A percentile compares a stretch with the other conserved stretches of the same genome.
Evolutionary conservation across 1,284 basidiomycete species (phyloP).

Genomic region (Ceratobasidium sp.): DNA sequence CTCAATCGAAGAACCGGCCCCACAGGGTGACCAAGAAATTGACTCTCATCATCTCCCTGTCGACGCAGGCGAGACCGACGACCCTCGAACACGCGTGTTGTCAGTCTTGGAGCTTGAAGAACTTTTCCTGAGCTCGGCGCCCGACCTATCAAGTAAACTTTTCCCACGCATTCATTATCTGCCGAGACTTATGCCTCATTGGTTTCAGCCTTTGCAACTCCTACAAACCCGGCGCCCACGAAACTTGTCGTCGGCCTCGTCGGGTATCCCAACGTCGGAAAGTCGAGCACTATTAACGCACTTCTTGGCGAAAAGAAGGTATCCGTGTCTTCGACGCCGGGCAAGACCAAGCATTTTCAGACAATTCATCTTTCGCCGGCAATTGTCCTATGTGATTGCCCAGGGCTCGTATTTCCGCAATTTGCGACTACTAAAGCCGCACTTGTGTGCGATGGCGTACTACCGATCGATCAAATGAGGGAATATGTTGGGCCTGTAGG

Average conservation of each 20-base stretch:
- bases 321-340: conserved; percentile 96
- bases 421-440: conserved; percentile 97
- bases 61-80: conserved; percentile 66
- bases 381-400: conserved; percentile 97
- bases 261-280: conserved; percentile 73
- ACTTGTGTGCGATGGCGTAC: conserved; percentile 94
- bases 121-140: conserved; percentile 83
- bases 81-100: conserved; percentile 83
- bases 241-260: conserved; percentile 79
- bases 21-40: conserved; percentile 51
- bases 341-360: conserved; percentile 99
- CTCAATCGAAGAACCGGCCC: conserved; percentile 21
- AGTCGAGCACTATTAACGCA: conserved; percentile 71
- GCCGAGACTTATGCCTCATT: conserved; percentile 25
- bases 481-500: conserved; percentile 92
- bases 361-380: conserved; percentile 92
- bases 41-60: conserved; percentile 53
- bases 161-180: not conserved
- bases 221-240: conserved; percentile 67
- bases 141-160: conserved; percentile 75
- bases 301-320: conserved; percentile 86
- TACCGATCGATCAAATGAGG: conserved; percentile 98
- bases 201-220: conserved; percentile 72
- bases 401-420: conserved; percentile 98
- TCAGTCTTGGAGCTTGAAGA: conserved; percentile 92